These are phyloP conservation scores for Cyberlindnera galapagoensis DNA, from an alignment of 805 yeast species.

Conservation along the genomic window DNA sequence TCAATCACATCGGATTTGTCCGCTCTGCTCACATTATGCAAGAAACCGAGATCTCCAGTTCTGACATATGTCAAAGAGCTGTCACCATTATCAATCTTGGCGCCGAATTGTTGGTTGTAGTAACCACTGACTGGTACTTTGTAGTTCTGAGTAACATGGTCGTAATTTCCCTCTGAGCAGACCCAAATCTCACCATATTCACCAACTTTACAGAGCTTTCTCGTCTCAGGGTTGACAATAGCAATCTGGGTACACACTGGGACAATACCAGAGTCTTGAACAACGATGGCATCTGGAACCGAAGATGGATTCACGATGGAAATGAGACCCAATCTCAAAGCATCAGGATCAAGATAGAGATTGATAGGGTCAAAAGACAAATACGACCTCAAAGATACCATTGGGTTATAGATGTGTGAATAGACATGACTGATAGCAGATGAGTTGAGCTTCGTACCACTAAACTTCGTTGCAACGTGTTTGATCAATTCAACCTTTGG, in stretches of 20 bases:
- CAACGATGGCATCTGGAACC: constrained; percentile 58
- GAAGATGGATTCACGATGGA: constrained; percentile 71
- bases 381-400: constrained; percentile 79
- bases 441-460: constrained; percentile 55
- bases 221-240: constrained; percentile 91
- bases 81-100: constrained; percentile 59
- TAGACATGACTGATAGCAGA: constrained; percentile 73
- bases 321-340: constrained; percentile 84
- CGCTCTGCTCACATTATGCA: constrained; percentile 60
- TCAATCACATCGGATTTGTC: constrained; percentile 33
- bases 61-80: constrained; percentile 62
- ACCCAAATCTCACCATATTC: constrained; percentile 98
- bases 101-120: constrained; percentile 44
- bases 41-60: constrained; percentile 92
- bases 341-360: constrained; percentile 78
- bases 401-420: constrained; percentile 73
- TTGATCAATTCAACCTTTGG: constrained; percentile 59
- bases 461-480: constrained; percentile 54
- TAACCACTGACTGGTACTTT: constrained; percentile 26
- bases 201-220: constrained; percentile 71
- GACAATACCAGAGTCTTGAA: constrained; percentile 95
- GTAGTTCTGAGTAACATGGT: constrained; percentile 46
- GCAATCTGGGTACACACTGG: constrained; percentile 92
- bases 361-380: constrained; percentile 85
- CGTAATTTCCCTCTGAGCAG: constrained; percentile 76